Evolutionary conservation across 306 rosid species (phyloP), one percentile per base, ranked within the genome.

Genomic region (Parietaria judaica): DNA sequence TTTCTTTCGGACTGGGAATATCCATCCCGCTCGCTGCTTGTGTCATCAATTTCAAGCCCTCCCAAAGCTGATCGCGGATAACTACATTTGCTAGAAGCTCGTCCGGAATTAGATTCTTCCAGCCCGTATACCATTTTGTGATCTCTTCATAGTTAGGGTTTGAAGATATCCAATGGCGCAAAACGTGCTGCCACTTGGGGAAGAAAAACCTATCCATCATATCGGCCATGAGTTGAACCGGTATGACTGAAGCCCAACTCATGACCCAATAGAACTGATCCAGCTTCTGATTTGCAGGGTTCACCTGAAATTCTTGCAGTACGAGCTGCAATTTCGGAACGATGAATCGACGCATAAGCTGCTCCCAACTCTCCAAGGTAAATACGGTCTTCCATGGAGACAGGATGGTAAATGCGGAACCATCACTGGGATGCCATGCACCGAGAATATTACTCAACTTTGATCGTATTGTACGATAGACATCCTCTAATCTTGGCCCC

Each of bases 341-440:
- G 56, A 88, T 84, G 75, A 84, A 92, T 23, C 87, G 77, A 49
- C 73, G 83, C 96, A 88, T 79, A 41, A 92, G 95, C 12, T 88
- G 90, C 69, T 92, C 95, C 99, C 96, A 92, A 62, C 95, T 92
- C 8, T 61, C 79, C 34, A 90, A 56, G 76, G 88, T 96, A 66
- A 92, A 92, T 54, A 92, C 86, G 52, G 81, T 47, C 74, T 82
- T 88, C 96, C 99, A 92, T 11, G 94, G 96, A 46, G 96, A 86
- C 65, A 92, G 72, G 73, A 92, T 82, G 46, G 88, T 78, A 76
- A 82, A 80, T 4, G 96, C 94, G 78, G 90, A 92, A 1, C 67
- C 81, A 74, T 88, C 99, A 66, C 89, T 88, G 11, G 95, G 95
- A 68, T 92, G 95, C 99, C 96, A 92, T 39, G 90, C 97, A 54